Base-by-base conservation (phyloP, 1,284 basidiomycete species). In the Coniophora puteana region DNA sequence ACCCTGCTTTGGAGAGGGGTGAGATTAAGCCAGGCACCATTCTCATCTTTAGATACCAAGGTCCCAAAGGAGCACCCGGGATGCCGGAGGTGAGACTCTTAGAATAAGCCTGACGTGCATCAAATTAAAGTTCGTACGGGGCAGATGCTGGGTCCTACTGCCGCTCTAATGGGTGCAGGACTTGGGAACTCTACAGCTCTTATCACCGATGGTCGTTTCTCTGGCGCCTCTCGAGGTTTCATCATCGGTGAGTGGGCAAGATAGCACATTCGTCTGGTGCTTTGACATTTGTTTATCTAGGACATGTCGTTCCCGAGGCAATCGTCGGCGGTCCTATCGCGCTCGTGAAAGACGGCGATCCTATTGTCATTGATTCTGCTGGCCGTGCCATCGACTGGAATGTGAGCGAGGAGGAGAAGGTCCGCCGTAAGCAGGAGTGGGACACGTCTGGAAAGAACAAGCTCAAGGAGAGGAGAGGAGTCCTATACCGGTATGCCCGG, bases 151-250 rank as follows among this genome's bases (percentile, higher is more conserved):
- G 73, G 72, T 75, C 92, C 91, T 6, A 96, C 93, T n/a, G 84
- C 78, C 46, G 83, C 91, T 34, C 78, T 97, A 50, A 89, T 93
- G 68, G 95, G 95, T 24, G 94, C 94, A 40, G 95, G 95, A 28
- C 74, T 98, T 14, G 86, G 91, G 28, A 80, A 85, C 46, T 87
- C 89, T 39, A 94, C 93, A 3, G 94, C 94, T 1, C 79, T 96
- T 49, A 83, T 99, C 53, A 99, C 95, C 0, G 95, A 99, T 62
- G 95, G 95, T 33, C 81, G 95, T 30, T 99, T 99, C 76, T 93
- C 89, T 22, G 95, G 94, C 40, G 89, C 75, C 3, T 76, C 74
- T 4, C 67, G 72, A 43, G 78, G 76, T 12, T 78, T 80, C 55
- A 79, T 78, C 56, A 80, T 78, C 45, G 85, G 82, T 79, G 43